Percentiles rank a stretch among this genome's conserved stretches.
phyloP scores from a whole-genome alignment of 768 basidiomycete genomes.

The Termitomyces sp. region DNA sequence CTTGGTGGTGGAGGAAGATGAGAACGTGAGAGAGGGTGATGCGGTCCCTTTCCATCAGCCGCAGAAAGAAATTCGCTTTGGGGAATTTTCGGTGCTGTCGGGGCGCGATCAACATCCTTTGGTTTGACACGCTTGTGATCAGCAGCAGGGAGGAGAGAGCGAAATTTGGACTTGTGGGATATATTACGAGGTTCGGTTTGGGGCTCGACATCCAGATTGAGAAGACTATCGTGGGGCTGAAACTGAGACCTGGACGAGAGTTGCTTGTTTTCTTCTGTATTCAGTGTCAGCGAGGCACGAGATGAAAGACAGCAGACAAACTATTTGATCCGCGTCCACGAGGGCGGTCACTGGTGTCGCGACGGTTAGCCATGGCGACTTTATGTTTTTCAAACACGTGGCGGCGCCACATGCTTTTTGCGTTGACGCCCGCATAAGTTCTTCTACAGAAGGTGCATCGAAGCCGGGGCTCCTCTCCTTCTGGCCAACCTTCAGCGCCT shows the following conservation, averaged over 20 bases:
- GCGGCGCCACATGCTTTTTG: constrained; percentile 88
- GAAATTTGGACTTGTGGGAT: constrained; percentile 41
- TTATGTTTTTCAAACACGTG: constrained; percentile 90
- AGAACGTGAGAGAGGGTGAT: constrained; percentile 12
- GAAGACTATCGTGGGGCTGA: constrained; percentile 35
- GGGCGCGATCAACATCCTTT: constrained; percentile 6
- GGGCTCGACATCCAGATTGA: constrained; percentile 35
- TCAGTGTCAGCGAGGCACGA: constrained; percentile 1
- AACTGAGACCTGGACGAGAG: constrained; percentile 21
- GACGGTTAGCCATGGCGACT: constrained; percentile 83
- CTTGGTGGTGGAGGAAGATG: constrained; percentile 21
- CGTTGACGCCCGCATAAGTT: constrained; percentile 81
- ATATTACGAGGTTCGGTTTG: constrained; percentile 27
- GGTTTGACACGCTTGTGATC: constrained; percentile 18
- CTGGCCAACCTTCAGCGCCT: constrained; percentile 67
- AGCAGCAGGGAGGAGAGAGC: constrained; percentile 25
- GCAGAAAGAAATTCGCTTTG: constrained; percentile 18
- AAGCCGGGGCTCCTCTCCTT: constrained; percentile 74
- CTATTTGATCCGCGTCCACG: constrained; percentile 63
- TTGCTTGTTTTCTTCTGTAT: constrained; percentile 55
- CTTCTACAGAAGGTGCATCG: constrained; percentile 83
- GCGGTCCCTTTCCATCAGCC: constrained; percentile 15
- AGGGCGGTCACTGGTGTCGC: constrained; percentile 61
- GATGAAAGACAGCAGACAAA: constrained; percentile 28
- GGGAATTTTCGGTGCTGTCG: constrained; percentile 19